Base-by-base conservation (phyloP, 2,329 filamentous ascomycete genomes). In the Penicillium sp. region DNA sequence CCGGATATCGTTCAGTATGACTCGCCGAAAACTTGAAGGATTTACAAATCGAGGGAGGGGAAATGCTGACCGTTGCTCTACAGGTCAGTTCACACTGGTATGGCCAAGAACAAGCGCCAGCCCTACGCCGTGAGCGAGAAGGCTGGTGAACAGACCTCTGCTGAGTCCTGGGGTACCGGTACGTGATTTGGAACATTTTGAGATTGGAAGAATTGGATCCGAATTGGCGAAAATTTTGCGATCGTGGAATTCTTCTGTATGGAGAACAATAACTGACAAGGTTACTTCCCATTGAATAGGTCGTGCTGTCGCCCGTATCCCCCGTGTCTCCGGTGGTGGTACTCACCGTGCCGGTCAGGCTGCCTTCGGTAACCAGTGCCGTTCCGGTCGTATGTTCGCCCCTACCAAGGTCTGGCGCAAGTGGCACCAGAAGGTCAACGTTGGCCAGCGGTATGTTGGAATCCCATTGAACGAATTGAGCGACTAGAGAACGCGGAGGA, bases 21-120 rank as follows among this genome's bases (percentile, higher is more conserved):
- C 56, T 54, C 54, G 55, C 53, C 54, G 55, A 44, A 44, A 56
- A 60, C 49, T 45, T 55, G 48, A 55, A 61, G 61, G 34, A 59
- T 50, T 50, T n/a, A 43, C 24, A 43, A 35, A 46, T 42, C 43
- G 50, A 49, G 45, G 56, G 49, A 61, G 52, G 50, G 50, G 60
- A 63, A 64, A 60, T 66, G 60, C 73, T 78, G 67, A 78, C 68
- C 62, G 58, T 57, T 61, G 61, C 51, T 62, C 56, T 67, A 69
- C 72, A 85, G 83, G 78, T 80, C 80, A 69, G 87, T 97, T 75
- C 94, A 99, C 89, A 96, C 91, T 75, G 94, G 94, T 76, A 95
- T 99, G 85, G 93, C 93, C 79, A 99, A 99, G 91, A 99, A 99
- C 89, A 97, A 96, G 89, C 89, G 94, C 80, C 94, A 99, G 84